Evolutionary conservation across 169 alveolate species (phyloP).

Genomic region (Plasmodium billcollinsi): DNA sequence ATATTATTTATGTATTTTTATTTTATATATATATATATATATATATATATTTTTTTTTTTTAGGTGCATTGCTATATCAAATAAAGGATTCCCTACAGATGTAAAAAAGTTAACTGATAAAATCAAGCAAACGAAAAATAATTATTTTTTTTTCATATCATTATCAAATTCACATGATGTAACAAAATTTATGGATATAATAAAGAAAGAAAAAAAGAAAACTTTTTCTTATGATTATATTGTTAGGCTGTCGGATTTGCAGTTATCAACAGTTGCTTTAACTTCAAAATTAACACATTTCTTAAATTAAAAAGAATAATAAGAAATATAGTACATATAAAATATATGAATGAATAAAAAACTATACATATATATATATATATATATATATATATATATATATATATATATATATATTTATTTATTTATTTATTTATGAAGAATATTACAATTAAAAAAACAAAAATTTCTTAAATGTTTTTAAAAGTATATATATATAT

Average conservation of each 20-base stretch:
- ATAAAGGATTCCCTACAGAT: constrained; percentile 69
- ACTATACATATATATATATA: not conserved
- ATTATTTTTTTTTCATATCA: constrained; percentile 56
- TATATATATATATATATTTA: not conserved
- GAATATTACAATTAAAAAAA: no score
- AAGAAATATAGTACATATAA: not conserved
- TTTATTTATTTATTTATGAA: not conserved
- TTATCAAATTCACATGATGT: constrained; percentile 23
- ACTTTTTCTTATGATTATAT: constrained; percentile 26
- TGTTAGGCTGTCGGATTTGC: constrained; percentile 36
- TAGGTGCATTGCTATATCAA: constrained; percentile 64
- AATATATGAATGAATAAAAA: not conserved
- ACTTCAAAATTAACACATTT: constrained; percentile 46
- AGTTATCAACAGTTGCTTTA: constrained; percentile 25
- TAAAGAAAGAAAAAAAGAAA: constrained; percentile 11
- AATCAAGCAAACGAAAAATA: constrained; percentile 19
- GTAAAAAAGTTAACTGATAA: constrained; percentile 51
- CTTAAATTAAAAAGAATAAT: constrained; percentile 12
- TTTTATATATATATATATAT: constrained; percentile 3
- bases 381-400: not conserved
- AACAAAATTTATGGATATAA: constrained; percentile 31
- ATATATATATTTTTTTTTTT: not conserved
- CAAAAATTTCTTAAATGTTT: no score
- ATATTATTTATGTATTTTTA: not conserved
- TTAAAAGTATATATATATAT: not conserved